Evolutionary conservation across 2,329 filamentous ascomycete genomes (phyloP).

Genomic region (Pestalotiopsis sp.): DNA sequence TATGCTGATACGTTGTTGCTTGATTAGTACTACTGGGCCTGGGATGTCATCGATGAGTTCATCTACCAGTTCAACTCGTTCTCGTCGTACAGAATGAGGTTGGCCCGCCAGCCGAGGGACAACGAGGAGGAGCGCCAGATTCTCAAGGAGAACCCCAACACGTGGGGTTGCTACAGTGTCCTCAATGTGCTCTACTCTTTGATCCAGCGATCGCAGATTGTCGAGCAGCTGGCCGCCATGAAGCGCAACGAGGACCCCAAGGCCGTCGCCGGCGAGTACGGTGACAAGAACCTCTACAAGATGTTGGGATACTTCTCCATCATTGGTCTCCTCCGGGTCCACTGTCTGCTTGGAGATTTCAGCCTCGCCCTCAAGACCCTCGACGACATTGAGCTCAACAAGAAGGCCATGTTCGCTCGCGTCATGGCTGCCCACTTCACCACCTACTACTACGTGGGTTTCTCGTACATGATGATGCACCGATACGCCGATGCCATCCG

Average conservation of each 20-base stretch:
- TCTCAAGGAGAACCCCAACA: conserved; percentile 95
- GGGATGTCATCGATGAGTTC: conserved; percentile 99
- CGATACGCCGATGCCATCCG: conserved; percentile 98
- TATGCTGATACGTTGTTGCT: background rate
- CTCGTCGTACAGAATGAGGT: conserved; percentile 92
- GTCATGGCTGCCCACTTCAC: conserved; percentile 99
- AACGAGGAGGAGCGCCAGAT: conserved; percentile 93
- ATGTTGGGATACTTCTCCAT: conserved; percentile 99
- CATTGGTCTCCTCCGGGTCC: conserved; percentile 92
- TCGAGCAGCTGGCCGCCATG: conserved; percentile 92
- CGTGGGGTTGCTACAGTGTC: conserved; percentile 99
- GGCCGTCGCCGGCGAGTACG: conserved; percentile 91
- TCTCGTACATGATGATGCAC: conserved; percentile 99
- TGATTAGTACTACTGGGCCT: conserved; percentile 93
- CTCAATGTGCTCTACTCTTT: conserved; percentile 99
- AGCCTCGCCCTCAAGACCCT: conserved; percentile 97
- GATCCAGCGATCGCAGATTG: conserved; percentile 97
- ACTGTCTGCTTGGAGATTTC: conserved; percentile 96
- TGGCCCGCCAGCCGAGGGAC: conserved; percentile 75
- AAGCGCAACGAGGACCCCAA: conserved; percentile 91
- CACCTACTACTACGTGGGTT: conserved; percentile 99
- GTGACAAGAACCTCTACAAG: conserved; percentile 89
- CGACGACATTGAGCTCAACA: conserved; percentile 99
- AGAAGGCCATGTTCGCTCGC: conserved; percentile 99
- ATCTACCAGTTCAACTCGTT: conserved; percentile 99